Conservation (phyloP, 257 asterid genomes). For the Nicotiana knightiana region DNA sequence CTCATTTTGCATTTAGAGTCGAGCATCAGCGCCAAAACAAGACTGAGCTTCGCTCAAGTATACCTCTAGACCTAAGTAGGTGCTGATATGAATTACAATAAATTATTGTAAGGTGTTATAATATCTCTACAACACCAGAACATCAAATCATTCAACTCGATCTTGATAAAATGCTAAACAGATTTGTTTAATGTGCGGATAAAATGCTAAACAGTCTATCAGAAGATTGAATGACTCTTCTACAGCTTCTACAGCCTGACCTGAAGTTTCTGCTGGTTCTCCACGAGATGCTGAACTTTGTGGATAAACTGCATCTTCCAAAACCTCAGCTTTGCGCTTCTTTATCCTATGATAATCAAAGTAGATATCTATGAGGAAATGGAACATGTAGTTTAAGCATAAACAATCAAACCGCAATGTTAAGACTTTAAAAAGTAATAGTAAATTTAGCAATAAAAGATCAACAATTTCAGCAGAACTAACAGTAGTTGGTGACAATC, state of each 20-base stretch:
- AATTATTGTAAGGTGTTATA: background rate
- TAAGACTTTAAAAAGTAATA: background rate
- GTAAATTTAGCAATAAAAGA: background rate
- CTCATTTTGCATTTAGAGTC: background rate
- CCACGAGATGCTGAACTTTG: conserved; percentile 36
- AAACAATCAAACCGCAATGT: background rate
- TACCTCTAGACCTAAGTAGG: background rate
- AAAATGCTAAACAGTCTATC: background rate
- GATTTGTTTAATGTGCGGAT: background rate
- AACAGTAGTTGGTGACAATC: background rate
- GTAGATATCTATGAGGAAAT: background rate
- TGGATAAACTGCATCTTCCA: conserved; percentile 22
- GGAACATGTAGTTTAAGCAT: background rate
- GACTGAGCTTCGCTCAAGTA: background rate
- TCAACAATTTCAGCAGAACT: background rate
- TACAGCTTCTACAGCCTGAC: conserved; percentile 14
- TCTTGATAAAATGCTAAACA: conserved; percentile 3
- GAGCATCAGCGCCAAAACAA: background rate
- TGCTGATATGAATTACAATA: background rate
- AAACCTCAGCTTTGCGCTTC: conserved; percentile 60
- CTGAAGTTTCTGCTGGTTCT: conserved; percentile 27
- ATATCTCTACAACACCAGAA: background rate
- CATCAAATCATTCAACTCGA: background rate
- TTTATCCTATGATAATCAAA: conserved; percentile 41
- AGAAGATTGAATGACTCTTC: background rate